phyloP scores from a whole-genome alignment of 2,329 filamentous ascomycete genomes.

The Tolypocladium pustulatum region DNA sequence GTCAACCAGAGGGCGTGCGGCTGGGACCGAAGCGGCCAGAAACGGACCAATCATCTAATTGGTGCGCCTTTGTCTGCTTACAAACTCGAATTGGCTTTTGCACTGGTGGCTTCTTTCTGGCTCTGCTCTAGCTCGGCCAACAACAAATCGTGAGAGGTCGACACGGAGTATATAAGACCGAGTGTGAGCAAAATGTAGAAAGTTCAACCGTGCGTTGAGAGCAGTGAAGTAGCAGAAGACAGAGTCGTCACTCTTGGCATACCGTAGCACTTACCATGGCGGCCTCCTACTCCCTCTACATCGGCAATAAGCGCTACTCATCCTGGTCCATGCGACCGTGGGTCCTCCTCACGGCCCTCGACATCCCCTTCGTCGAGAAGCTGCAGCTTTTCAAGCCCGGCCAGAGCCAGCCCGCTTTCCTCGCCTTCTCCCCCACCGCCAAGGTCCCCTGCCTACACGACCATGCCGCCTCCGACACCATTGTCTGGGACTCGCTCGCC shows the following conservation, averaged over 20 bases:
- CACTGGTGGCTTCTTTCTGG: neutral
- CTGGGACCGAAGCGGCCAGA: neutral
- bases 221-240: neutral
- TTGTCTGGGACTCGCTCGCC: constrained; percentile 36
- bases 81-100: neutral
- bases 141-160: neutral
- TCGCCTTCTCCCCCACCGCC: constrained; percentile 26
- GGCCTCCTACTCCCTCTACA: constrained; percentile 22
- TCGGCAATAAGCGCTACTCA: constrained; percentile 34
- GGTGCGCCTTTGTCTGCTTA: neutral
- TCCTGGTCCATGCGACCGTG: constrained; percentile 36
- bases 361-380: constrained; percentile 30
- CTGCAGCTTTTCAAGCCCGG: constrained; percentile 22
- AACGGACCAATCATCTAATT: constrained; percentile 5
- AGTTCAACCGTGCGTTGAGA: neutral
- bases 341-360: constrained; percentile 32
- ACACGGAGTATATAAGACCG: neutral
- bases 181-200: neutral
- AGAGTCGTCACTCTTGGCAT: neutral
- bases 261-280: constrained; percentile 13
- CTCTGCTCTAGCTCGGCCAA: neutral
- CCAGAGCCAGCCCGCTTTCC: constrained; percentile 21
- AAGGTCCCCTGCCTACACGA: constrained; percentile 32
- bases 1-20: constrained; percentile 1
- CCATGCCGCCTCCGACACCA: constrained; percentile 10